Evolutionary conservation across 176 grass and related monocot species (phyloP).

Genomic region (Carex cristatella): DNA sequence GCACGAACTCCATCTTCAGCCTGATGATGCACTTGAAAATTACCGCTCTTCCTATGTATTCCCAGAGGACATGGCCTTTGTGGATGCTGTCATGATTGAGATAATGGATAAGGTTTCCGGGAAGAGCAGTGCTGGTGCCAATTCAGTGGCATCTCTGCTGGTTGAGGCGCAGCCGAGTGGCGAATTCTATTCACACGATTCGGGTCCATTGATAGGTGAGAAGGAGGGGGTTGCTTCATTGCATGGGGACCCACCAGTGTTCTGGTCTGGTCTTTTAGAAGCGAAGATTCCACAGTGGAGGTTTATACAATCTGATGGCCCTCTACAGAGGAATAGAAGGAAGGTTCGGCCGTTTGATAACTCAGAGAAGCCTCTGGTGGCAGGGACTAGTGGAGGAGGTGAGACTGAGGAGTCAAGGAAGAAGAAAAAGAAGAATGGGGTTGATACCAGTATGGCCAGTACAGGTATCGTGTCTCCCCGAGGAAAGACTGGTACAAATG

Average conservation of each 20-base stretch:
- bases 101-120: slow-evolving; percentile 16
- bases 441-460: neutral
- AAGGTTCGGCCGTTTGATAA: slow-evolving; percentile 50
- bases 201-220: slow-evolving; percentile 51
- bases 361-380: slow-evolving; percentile 17
- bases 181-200: slow-evolving; percentile 55
- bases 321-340: slow-evolving; percentile 59
- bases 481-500: neutral
- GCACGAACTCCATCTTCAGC: slow-evolving; percentile 40
- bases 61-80: slow-evolving; percentile 34
- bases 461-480: neutral
- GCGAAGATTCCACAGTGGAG: slow-evolving; percentile 60
- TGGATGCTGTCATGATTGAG: slow-evolving; percentile 43
- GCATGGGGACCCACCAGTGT: slow-evolving; percentile 59
- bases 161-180: slow-evolving; percentile 45
- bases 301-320: slow-evolving; percentile 50
- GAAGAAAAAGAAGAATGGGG: slow-evolving; percentile 53
- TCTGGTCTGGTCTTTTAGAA: slow-evolving; percentile 73
- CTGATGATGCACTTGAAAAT: neutral
- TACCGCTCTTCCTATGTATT: slow-evolving; percentile 26
- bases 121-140: neutral
- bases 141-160: neutral
- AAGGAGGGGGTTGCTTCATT: slow-evolving; percentile 49
- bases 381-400: slow-evolving; percentile 29
- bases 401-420: slow-evolving; percentile 46